phyloP scores from a whole-genome alignment of 352 stramenopile species.

The Pythium folliculosum region DNA sequence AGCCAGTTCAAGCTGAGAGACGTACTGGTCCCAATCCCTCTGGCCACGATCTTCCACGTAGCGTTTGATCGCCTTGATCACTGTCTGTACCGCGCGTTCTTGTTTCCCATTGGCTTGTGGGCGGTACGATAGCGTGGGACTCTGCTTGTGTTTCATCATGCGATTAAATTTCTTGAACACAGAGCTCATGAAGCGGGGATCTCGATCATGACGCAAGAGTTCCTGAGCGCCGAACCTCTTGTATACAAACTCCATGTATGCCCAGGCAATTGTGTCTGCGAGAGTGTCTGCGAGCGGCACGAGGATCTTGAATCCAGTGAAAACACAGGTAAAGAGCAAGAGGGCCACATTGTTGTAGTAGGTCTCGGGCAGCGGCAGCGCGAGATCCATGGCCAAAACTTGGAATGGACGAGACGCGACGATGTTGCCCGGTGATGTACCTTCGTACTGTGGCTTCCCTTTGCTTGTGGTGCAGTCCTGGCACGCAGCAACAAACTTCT shows the following conservation, averaged over 20 bases:
- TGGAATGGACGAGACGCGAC: constrained; percentile 1
- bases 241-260: constrained; percentile 21
- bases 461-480: constrained; percentile 6
- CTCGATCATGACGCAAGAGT: constrained; percentile 21
- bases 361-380: background rate
- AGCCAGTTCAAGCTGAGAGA: constrained; percentile 18
- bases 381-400: constrained; percentile 8
- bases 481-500: constrained; percentile 2
- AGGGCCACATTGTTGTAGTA: background rate
- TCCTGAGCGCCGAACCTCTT: constrained; percentile 18
- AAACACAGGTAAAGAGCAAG: background rate
- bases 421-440: constrained; percentile 3
- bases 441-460: constrained; percentile 9
- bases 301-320: constrained; percentile 9
- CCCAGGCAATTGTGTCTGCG: constrained; percentile 21
- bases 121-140: constrained; percentile 17
- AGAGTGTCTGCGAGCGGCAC: background rate
- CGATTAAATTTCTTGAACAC: constrained; percentile 22
- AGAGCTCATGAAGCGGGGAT: constrained; percentile 11
- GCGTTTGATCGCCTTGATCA: constrained; percentile 16
- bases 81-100: constrained; percentile 23
- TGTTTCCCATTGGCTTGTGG: constrained; percentile 20
- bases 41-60: constrained; percentile 20
- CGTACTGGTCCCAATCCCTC: constrained; percentile 27
- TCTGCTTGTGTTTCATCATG: constrained; percentile 15